Percentiles rank a stretch among this genome's conserved stretches.
These are phyloP conservation scores for Acacia acuminata DNA, from an alignment of 306 rosid genomes.

Conservation along the genomic window DNA sequence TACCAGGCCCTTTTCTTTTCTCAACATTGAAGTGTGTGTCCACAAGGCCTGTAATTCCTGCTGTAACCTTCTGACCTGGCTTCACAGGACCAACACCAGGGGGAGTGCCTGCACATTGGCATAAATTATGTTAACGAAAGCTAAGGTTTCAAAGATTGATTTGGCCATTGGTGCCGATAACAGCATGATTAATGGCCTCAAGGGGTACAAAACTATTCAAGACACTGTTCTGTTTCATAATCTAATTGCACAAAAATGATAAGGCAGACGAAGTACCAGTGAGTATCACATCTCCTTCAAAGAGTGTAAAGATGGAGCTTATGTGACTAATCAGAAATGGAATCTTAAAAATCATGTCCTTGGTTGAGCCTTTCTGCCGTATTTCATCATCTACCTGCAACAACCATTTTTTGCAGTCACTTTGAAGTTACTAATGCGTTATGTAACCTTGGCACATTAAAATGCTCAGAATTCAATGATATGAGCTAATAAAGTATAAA, in stretches of 20 bases:
- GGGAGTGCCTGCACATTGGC: conserved; percentile 77
- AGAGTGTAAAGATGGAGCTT: conserved; percentile 80
- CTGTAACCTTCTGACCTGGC: conserved; percentile 83
- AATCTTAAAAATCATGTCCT: conserved; percentile 90
- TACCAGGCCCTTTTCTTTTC: conserved; percentile 44
- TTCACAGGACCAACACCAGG: conserved; percentile 93
- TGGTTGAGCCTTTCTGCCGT: conserved; percentile 94
- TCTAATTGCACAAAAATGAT: neutral
- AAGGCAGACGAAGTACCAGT: conserved; percentile 59
- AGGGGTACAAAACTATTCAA: conserved; percentile 6
- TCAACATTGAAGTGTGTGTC: conserved; percentile 73
- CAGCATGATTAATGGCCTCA: neutral
- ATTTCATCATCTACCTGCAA: conserved; percentile 79
- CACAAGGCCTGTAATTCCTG: conserved; percentile 78
- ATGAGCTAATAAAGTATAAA: neutral
- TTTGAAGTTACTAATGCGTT: conserved; percentile 11
- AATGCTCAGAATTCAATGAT: neutral
- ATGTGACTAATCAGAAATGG: conserved; percentile 91
- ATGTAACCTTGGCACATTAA: conserved; percentile 23
- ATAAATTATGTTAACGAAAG: conserved; percentile 18
- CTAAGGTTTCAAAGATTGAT: conserved; percentile 1
- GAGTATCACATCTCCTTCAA: conserved; percentile 94
- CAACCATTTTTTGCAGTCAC: conserved; percentile 24
- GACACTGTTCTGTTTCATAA: conserved; percentile 13
- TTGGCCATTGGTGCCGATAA: neutral